phyloP scores from a whole-genome alignment of 1,139 yeast species.

The Geotrichum australiense region DNA sequence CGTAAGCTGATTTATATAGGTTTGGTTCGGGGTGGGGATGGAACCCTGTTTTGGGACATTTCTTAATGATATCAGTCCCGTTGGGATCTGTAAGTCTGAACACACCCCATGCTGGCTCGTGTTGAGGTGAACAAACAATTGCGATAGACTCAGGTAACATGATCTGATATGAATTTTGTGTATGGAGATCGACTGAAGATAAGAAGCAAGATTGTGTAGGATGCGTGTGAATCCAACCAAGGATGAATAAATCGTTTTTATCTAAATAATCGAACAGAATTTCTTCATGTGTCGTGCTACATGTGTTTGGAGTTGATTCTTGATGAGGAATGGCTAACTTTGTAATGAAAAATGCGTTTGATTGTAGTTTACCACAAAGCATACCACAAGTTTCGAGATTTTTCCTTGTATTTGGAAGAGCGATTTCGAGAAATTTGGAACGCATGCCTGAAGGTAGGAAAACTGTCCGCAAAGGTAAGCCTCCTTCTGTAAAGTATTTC shows the following conservation, averaged over 20 bases:
- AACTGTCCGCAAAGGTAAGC: constrained; percentile 44
- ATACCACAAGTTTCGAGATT: constrained; percentile 61
- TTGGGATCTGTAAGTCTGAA: constrained; percentile 57
- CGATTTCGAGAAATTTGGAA: constrained; percentile 39
- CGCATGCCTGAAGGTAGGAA: constrained; percentile 43
- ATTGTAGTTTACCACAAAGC: constrained; percentile 48
- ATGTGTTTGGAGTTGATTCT: constrained; percentile 51
- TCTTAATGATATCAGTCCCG: constrained; percentile 46
- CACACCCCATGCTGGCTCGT: constrained; percentile 44
- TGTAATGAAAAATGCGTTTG: constrained; percentile 54
- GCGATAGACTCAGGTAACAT: constrained; percentile 65
- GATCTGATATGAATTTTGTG: constrained; percentile 55
- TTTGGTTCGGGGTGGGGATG: constrained; percentile 51
- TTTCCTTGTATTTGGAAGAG: constrained; percentile 41
- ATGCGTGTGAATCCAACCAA: constrained; percentile 67
- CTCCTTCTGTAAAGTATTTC: constrained; percentile 43
- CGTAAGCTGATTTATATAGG: constrained; percentile 42
- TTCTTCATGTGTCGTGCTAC: constrained; percentile 52
- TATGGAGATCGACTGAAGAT: constrained; percentile 55
- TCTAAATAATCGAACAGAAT: constrained; percentile 47
- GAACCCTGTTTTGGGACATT: constrained; percentile 40
- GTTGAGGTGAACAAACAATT: constrained; percentile 51
- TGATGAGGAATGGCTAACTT: constrained; percentile 54
- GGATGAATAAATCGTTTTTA: constrained; percentile 45
- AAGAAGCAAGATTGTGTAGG: constrained; percentile 60